These are phyloP conservation scores for Polychytrium aggregatum DNA, from an alignment of 192 early-diverging fungal species.

Conservation along the genomic window DNA sequence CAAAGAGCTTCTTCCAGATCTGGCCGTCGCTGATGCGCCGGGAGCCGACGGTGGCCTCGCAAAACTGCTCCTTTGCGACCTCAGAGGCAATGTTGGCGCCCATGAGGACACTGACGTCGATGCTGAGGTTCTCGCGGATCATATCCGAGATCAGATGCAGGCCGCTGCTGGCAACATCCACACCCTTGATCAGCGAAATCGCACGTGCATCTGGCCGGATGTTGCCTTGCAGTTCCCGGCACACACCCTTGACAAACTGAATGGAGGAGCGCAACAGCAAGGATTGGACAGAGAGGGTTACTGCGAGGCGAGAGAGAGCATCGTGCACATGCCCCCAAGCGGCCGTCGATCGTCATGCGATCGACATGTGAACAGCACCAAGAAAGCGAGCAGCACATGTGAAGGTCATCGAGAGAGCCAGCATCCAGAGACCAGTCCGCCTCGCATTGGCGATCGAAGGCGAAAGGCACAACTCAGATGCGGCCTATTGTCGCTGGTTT, in stretches of 20 bases:
- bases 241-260: conserved; percentile 71
- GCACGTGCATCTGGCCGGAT: conserved; percentile 65
- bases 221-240: conserved; percentile 68
- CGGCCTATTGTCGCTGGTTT: too few relatives aligned
- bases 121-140: conserved; percentile 66
- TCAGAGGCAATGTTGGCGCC: conserved; percentile 98
- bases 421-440: too few relatives aligned
- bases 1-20: conserved; percentile 68
- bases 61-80: conserved; percentile 87
- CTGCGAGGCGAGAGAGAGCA: too few relatives aligned
- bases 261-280: conserved; percentile 2
- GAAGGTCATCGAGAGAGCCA: too few relatives aligned
- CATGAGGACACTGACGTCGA: conserved; percentile 73
- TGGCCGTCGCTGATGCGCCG: conserved; percentile 55
- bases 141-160: conserved; percentile 69
- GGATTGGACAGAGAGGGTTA: too few relatives aligned
- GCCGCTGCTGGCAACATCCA: conserved; percentile 65
- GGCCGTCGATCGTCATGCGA: too few relatives aligned
- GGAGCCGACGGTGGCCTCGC: conserved; percentile 90
- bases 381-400: too few relatives aligned
- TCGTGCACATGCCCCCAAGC: too few relatives aligned
- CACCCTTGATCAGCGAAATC: conserved; percentile 92
- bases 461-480: too few relatives aligned
- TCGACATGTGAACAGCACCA: too few relatives aligned
- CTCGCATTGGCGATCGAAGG: too few relatives aligned